These are phyloP conservation scores for Penicillium sp. DNA, from an alignment of 2,329 filamentous ascomycete genomes.

Conservation along the genomic window DNA sequence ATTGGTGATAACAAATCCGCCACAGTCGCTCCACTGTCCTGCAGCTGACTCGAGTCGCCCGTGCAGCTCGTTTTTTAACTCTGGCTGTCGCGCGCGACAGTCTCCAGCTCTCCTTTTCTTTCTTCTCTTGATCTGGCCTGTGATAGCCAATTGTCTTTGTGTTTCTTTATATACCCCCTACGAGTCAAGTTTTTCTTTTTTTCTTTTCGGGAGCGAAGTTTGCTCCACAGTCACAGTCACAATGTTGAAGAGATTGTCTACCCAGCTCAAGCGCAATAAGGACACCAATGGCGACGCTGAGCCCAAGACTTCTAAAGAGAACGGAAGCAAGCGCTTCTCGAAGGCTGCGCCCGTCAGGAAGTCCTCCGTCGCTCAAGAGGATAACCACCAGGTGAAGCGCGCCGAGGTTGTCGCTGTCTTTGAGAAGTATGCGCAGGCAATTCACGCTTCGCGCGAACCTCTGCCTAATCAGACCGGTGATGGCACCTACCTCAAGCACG, in stretches of 20 bases:
- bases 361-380: constrained; percentile 25
- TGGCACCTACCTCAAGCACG: constrained; percentile 56
- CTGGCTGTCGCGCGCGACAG: constrained; percentile 8
- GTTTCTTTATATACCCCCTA: constrained; percentile 1
- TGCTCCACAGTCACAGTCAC: constrained; percentile 15
- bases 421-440: constrained; percentile 46
- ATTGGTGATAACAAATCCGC: constrained; percentile 28
- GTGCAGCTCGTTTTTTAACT: constrained; percentile 25
- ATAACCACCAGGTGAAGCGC: constrained; percentile 35
- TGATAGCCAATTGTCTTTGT: constrained; percentile 6
- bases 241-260: constrained; percentile 43
- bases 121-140: constrained; percentile 13
- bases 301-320: constrained; percentile 30
- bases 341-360: constrained; percentile 27
- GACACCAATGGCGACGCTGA: constrained; percentile 34
- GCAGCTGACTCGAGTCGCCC: constrained; percentile 21
- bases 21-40: constrained; percentile 24
- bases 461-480: constrained; percentile 63
- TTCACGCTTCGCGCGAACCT: constrained; percentile 59
- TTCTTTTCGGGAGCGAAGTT: background rate
- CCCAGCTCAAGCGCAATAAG: constrained; percentile 40
- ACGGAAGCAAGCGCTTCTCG: constrained; percentile 33
- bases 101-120: constrained; percentile 12
- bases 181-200: background rate
- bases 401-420: constrained; percentile 43